Base-by-base conservation (phyloP, 768 basidiomycete species). In the Lactifluus pinguis region DNA sequence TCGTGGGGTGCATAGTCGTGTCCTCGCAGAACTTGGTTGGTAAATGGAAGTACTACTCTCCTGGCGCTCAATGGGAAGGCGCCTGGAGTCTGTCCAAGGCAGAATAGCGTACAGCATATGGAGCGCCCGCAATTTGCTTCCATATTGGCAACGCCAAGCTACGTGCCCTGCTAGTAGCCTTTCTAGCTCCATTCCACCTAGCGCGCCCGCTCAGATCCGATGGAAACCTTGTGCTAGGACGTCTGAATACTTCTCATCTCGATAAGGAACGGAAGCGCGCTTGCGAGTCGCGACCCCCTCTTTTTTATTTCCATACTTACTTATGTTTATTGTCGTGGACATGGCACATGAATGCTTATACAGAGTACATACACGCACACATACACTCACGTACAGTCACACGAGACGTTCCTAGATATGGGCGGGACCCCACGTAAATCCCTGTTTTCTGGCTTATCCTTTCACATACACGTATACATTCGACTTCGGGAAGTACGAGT, bases 21-120 rank as follows among this genome's bases (percentile, higher is more conserved):
- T 65, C 65, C n/a, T 61, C 60, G n/a, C 63, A 65, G 19, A 55
- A 66, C 50, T 32, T 66, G 19, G 63, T 65, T 39, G 65, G 65
- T 17, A 53, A 49, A 53, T 65, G 63, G 56, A 57, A 53, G 47
- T 53, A 51, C 29, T 49, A 32, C 42, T 47, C 21, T 44, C 57
- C 55, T n/a, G 57, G 47, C 30, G 52, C 32, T 38, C 58, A 60
- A 36, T 65, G 58, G 55, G 63, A 66, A 32, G 63, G 59, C 9
- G 52, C 61, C 21, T 66, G 65, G 65, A 55, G 38, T n/a, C 52
- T 66, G 4, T 61, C 38, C 48, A 66, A 64, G 36, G 52, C 21
- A 54, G 48, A 53, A 38, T 53, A 58, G 48, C 19, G 49, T 34
- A 25, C 25, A 25, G 25, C 2, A 34, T 36, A 53, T 47, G 52